phyloP scores from a whole-genome alignment of 2,329 filamentous ascomycete genomes.

The Colletotrichum sp. region DNA sequence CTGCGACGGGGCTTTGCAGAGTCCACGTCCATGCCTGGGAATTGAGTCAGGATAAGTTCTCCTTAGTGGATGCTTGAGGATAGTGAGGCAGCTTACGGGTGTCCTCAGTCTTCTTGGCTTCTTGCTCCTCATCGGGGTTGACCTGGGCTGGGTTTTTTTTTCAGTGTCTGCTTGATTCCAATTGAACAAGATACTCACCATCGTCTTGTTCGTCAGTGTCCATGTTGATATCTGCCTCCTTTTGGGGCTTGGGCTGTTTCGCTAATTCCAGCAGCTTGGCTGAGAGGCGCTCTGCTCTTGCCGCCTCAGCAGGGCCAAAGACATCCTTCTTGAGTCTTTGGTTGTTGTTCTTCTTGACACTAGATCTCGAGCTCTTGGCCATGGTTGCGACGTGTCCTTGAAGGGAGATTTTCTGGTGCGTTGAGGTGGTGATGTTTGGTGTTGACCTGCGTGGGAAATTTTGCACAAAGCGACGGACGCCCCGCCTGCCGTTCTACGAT shows the following conservation, averaged over 20 bases:
- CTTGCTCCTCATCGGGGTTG: conserved; percentile 29
- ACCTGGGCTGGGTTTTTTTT: conserved; percentile 25
- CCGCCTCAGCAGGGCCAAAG: conserved; percentile 82
- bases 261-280: conserved; percentile 85
- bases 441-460: conserved; percentile 6
- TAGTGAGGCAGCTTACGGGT: neutral
- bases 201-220: conserved; percentile 37
- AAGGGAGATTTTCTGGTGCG: neutral
- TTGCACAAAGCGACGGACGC: conserved; percentile 1
- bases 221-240: conserved; percentile 55
- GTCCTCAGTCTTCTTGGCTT: conserved; percentile 31
- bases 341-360: conserved; percentile 83
- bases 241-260: conserved; percentile 73
- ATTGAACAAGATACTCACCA: neutral
- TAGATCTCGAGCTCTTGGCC: conserved; percentile 87
- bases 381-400: conserved; percentile 53
- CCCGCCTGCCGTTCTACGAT: neutral
- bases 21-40: conserved; percentile 64
- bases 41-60: conserved; percentile 26
- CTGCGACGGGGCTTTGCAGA: conserved; percentile 40
- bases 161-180: conserved; percentile 9
- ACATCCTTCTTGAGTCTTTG: conserved; percentile 78
- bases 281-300: conserved; percentile 81
- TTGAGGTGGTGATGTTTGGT: neutral
- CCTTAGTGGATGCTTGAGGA: conserved; percentile 22